These are phyloP conservation scores for Blastobotrys muscicola DNA, from an alignment of 805 yeast species.

Conservation along the genomic window DNA sequence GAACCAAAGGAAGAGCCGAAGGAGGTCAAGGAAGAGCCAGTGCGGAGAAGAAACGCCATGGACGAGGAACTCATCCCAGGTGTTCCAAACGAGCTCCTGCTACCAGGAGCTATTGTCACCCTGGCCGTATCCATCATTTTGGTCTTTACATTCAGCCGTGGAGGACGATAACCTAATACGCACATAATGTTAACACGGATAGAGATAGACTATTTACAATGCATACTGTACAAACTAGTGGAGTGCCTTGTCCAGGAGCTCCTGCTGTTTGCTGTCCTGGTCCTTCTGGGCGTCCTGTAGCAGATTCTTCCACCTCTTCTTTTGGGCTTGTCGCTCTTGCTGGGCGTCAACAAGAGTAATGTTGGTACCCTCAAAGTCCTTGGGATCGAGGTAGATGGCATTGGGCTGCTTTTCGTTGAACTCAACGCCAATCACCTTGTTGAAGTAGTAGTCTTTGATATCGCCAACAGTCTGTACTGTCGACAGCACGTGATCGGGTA, in stretches of 20 bases:
- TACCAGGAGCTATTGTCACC: slow-evolving; percentile 55
- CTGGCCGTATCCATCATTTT: slow-evolving; percentile 50
- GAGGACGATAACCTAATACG: not conserved
- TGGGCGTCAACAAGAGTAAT: slow-evolving; percentile 37
- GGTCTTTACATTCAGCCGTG: slow-evolving; percentile 45
- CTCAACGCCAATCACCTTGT: slow-evolving; percentile 32
- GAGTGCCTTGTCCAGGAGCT: slow-evolving; percentile 20
- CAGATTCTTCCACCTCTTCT: slow-evolving; percentile 38
- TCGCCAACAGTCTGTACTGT: slow-evolving; percentile 32
- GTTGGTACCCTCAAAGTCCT: slow-evolving; percentile 50
- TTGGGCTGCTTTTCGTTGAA: slow-evolving; percentile 63
- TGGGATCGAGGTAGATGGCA: slow-evolving; percentile 52
- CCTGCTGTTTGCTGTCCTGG: slow-evolving; percentile 21
- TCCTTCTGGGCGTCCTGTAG: slow-evolving; percentile 35
- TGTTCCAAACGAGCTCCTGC: slow-evolving; percentile 46
- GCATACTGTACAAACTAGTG: slow-evolving; percentile 6
- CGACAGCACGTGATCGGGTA: slow-evolving; percentile 44
- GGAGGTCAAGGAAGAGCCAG: slow-evolving; percentile 4
- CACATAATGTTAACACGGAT: not conserved
- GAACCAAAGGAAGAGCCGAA: slow-evolving; percentile 1
- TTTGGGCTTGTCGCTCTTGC: slow-evolving; percentile 38
- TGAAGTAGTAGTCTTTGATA: slow-evolving; percentile 31
- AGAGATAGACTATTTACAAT: slow-evolving; percentile 2
- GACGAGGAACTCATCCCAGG: slow-evolving; percentile 35
- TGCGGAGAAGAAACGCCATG: slow-evolving; percentile 7